phyloP scores from a whole-genome alignment of 2,329 filamentous ascomycete genomes.

The Zymoseptoria ardabiliae region DNA sequence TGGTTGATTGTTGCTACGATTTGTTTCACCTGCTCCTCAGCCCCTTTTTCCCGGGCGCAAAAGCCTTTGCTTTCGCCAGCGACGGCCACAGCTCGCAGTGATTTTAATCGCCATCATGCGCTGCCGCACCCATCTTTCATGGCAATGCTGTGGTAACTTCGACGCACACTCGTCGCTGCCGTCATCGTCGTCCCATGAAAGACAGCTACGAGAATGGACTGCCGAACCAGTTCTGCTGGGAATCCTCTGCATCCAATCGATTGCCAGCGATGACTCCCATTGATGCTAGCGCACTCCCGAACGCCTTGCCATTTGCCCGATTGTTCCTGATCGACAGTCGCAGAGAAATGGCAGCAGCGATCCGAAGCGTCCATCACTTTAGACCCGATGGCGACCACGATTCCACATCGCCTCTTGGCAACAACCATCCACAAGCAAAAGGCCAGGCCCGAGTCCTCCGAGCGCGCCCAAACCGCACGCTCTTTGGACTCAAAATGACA shows the following conservation, averaged over 20 bases:
- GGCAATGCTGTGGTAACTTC: not conserved
- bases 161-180: not conserved
- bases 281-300: not conserved
- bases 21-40: not conserved
- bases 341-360: not conserved
- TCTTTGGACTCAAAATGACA: not conserved
- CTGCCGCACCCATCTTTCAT: not conserved
- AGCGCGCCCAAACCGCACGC: not conserved
- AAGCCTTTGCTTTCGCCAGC: not conserved
- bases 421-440: not conserved
- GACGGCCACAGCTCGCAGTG: not conserved
- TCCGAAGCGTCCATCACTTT: not conserved
- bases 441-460: not conserved
- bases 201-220: not conserved
- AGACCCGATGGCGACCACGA: not conserved
- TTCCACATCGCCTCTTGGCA: not conserved
- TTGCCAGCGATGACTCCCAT: not conserved
- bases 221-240: not conserved
- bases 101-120: not conserved
- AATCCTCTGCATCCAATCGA: not conserved
- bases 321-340: not conserved
- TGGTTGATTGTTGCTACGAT: not conserved
- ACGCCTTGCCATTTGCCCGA: not conserved
- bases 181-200: not conserved
- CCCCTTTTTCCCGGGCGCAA: not conserved